phyloP scores from a whole-genome alignment of 2,329 filamentous ascomycete genomes.

The Xylariomycetidae sp. region DNA sequence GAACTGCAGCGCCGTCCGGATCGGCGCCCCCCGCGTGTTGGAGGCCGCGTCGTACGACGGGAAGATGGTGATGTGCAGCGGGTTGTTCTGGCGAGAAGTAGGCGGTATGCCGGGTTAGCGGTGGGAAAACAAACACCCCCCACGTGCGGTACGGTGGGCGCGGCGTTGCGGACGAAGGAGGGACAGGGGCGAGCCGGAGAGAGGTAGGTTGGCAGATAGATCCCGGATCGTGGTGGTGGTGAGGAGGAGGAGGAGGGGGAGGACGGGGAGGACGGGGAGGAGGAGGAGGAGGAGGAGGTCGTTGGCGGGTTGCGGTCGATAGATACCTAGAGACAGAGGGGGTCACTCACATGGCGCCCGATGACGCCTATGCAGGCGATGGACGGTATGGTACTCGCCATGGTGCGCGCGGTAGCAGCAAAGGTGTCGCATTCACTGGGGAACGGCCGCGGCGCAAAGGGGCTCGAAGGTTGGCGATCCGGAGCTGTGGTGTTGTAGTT shows the following conservation, averaged over 20 bases:
- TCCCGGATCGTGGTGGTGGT: too few relatives aligned
- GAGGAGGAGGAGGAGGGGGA: neutral
- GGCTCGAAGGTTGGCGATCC: too few relatives aligned
- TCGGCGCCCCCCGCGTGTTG: conserved; percentile 43
- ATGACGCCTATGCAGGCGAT: conserved; percentile 94
- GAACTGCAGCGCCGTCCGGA: conserved; percentile 78
- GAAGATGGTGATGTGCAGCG: conserved; percentile 88
- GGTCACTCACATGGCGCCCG: conserved; percentile 70
- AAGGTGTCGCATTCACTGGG: too few relatives aligned
- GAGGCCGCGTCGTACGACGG: conserved; percentile 60
- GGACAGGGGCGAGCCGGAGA: too few relatives aligned
- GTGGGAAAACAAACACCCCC: too few relatives aligned
- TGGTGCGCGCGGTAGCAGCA: conserved; percentile 19
- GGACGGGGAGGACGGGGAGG: conserved; percentile 1
- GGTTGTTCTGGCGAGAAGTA: conserved; percentile 96
- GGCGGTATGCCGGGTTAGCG: conserved; percentile 9
- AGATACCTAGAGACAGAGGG: neutral
- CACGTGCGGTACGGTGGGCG: too few relatives aligned
- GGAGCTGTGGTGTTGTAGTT: too few relatives aligned
- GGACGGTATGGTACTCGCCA: conserved; percentile 62
- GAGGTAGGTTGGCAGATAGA: too few relatives aligned
- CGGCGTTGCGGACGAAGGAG: too few relatives aligned
- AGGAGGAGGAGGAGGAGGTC: neutral
- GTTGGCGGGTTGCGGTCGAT: conserved; percentile 1
- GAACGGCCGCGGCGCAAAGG: too few relatives aligned